Base-by-base conservation (phyloP, 768 basidiomycete genomes). In the Rhodotorula sphaerocarpa region DNA sequence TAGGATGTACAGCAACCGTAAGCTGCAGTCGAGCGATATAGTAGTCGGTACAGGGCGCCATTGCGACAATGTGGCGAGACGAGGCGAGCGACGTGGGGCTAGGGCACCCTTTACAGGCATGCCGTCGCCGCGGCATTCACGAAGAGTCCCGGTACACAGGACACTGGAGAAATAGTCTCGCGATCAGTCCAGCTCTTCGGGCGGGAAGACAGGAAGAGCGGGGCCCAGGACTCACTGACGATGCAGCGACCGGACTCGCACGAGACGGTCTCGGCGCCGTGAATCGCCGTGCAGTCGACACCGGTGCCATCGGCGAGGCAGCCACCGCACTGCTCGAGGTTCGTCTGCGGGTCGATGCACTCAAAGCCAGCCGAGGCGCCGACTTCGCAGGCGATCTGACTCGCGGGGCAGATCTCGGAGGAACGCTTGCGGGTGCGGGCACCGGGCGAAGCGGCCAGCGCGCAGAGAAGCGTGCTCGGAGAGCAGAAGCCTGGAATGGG, bases 321-420 rank as follows among this genome's bases (percentile, higher is more conserved):
- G 39, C 87, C 87, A 67, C 86, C 87, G 75, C 87, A 88, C 27
- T 83, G 82, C 65, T 82, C 78, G 44, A 88, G 79, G 68, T 88
- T 86, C 47, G 76, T 76, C 23, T 75, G 68, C 47, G 80, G 79
- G 75, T 88, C 85, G 56, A 88, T 72, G 72, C 78, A 76, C 66
- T 77, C 69, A 56, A 55, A 67, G 16, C 57, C 65, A 20, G 53
- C 48, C 23, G 45, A 36, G 39, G 39, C 23, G n/a, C 66, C 57
- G 52, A 56, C 16, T 2, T 56, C 46, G 57, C 69, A 70, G 1
- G 70, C 66, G 33, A 42, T 43, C 10, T 64, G 52, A 21, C 46
- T 55, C 7, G 50, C 43, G 12, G 70, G 70, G 55, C 66, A 67
- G 34, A 48, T 45, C 33, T 44, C 5, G 21, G 31, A 39, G 9